phyloP scores from a whole-genome alignment of 1,284 basidiomycete species.

The Cryptococcus hybrid region DNA sequence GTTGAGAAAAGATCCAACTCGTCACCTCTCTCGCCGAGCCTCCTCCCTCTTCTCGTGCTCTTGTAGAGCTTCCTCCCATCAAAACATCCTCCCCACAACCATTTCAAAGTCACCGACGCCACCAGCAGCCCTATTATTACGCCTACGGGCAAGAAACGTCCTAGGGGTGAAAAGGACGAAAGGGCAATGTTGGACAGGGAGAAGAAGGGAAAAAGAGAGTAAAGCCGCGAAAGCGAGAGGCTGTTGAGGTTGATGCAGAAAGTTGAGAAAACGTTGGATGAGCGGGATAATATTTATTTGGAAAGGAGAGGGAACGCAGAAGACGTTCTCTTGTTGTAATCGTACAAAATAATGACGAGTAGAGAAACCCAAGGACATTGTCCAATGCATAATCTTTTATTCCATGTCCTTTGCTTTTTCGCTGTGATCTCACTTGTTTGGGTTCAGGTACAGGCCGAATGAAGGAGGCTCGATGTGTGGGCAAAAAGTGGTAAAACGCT shows the following conservation, averaged over 20 bases:
- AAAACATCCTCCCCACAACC: not conserved
- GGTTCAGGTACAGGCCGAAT: no score
- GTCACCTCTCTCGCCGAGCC: not conserved
- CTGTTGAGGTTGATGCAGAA: constrained; percentile 20
- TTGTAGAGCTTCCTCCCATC: not conserved
- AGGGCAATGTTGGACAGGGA: not conserved
- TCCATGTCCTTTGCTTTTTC: no score
- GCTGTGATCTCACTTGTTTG: no score
- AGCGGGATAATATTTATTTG: not conserved
- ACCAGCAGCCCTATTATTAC: not conserved
- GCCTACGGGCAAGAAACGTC: constrained; percentile 1
- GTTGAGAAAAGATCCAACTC: not conserved
- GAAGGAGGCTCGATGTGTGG: no score
- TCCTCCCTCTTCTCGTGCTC: not conserved
- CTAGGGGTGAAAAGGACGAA: not conserved
- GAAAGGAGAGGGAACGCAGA: no score
- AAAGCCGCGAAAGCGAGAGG: constrained; percentile 31
- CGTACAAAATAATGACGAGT: no score
- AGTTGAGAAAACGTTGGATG: not conserved
- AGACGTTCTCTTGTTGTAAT: no score
- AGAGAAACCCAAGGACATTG: no score
- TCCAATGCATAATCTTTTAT: no score
- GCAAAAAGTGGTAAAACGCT: no score
- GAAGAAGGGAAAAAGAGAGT: constrained; percentile 11
- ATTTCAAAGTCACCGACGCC: not conserved